Conservation (phyloP, 192 early-diverging fungal species). For the Irineochytrium annulatum region DNA sequence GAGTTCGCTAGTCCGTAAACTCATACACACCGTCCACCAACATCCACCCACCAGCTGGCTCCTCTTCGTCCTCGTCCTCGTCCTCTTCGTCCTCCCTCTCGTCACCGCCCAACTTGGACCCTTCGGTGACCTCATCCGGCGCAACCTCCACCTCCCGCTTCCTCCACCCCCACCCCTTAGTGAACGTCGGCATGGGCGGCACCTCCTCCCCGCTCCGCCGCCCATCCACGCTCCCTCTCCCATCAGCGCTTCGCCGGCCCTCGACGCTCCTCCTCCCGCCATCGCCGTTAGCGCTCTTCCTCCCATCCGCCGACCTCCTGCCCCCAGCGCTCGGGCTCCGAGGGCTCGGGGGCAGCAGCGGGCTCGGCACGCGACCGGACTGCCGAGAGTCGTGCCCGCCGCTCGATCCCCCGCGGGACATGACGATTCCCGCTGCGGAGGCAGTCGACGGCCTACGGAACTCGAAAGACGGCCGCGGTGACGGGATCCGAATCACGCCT, state of each 20-base stretch:
- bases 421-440: too few relatives aligned
- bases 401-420: too few relatives aligned
- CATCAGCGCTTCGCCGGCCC: not conserved
- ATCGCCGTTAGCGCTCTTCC: too few relatives aligned
- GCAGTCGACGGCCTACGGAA: too few relatives aligned
- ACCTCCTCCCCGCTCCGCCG: not conserved
- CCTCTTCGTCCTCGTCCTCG: not conserved
- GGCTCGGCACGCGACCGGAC: not conserved
- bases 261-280: not conserved
- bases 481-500: too few relatives aligned
- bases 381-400: too few relatives aligned
- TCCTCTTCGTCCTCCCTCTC: constrained; percentile 1
- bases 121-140: not conserved
- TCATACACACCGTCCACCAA: constrained; percentile 3
- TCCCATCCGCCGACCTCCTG: not conserved
- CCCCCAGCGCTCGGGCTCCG: too few relatives aligned
- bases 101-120: not conserved
- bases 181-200: not conserved
- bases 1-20: constrained; percentile 3
- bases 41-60: not conserved
- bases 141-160: not conserved
- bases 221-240: not conserved
- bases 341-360: too few relatives aligned
- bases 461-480: too few relatives aligned
- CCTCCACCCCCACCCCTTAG: not conserved